Conservation (phyloP, 1,284 basidiomycete genomes). For the Puccinia novopanici region DNA sequence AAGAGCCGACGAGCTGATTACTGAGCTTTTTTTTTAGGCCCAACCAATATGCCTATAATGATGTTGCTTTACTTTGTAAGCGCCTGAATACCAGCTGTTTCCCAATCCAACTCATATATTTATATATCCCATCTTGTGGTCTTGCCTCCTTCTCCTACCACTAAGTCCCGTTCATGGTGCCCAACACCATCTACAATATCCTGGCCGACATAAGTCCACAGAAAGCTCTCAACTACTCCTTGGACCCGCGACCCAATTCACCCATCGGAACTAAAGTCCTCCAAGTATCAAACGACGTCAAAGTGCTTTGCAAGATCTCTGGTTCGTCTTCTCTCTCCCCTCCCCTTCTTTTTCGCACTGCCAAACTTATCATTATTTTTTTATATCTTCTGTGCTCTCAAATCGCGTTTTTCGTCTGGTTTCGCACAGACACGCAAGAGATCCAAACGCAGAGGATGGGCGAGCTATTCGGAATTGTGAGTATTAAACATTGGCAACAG, state of each 20-base stretch:
- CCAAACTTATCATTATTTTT: neutral
- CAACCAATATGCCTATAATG: constrained; percentile 42
- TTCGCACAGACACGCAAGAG: constrained; percentile 26
- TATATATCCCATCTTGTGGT: too few species aligned
- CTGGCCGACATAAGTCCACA: constrained; percentile 34
- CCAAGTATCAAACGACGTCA: neutral
- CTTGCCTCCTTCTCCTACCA: neutral
- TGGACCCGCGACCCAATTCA: neutral
- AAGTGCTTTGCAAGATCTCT: constrained; percentile 30
- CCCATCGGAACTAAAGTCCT: constrained; percentile 17
- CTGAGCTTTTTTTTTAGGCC: constrained; percentile 11
- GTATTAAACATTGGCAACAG: neutral
- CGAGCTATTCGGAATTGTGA: constrained; percentile 40
- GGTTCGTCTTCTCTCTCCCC: neutral
- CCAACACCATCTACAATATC: constrained; percentile 27
- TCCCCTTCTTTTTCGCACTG: too few species aligned
- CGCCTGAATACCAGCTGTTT: too few species aligned
- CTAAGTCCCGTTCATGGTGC: constrained; percentile 46
- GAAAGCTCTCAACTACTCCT: constrained; percentile 46
- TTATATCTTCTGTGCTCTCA: neutral
- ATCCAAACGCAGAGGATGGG: constrained; percentile 41
- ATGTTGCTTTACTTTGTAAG: constrained; percentile 48
- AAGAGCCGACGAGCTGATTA: neutral
- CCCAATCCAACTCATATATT: too few species aligned
- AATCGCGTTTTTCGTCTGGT: neutral